Evolutionary conservation across 768 basidiomycete species (phyloP).

Genomic region (Mycena maculata): DNA sequence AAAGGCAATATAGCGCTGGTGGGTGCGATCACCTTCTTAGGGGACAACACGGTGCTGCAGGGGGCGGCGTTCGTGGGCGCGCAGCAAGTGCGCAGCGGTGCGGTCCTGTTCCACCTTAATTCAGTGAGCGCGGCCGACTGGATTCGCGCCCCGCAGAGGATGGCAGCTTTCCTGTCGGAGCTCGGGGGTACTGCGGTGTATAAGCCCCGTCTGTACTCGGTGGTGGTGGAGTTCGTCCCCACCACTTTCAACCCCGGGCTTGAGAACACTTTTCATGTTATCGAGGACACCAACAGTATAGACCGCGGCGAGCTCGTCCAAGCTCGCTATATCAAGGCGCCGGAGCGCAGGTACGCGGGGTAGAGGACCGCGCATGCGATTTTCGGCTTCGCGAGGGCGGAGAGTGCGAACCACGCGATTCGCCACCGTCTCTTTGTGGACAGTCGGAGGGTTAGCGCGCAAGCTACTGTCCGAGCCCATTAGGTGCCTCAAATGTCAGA

Average conservation of each 20-base stretch:
- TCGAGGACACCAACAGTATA: conserved; percentile 33
- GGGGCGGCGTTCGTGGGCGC: too few relatives aligned
- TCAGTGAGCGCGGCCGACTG: too few relatives aligned
- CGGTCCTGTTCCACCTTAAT: too few relatives aligned
- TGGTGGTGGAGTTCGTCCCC: conserved; percentile 40
- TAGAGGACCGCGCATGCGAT: conserved; percentile 41
- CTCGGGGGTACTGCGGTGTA: conserved; percentile 26
- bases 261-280: background rate
- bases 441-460: too few relatives aligned
- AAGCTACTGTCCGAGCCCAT: too few relatives aligned
- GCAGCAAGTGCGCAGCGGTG: too few relatives aligned
- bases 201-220: conserved; percentile 5
- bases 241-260: conserved; percentile 24
- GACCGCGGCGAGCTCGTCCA: background rate
- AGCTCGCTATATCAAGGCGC: conserved; percentile 43
- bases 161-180: conserved; percentile 15
- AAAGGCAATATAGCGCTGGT: too few relatives aligned
- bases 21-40: too few relatives aligned
- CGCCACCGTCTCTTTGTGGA: too few relatives aligned
- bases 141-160: too few relatives aligned
- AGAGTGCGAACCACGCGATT: conserved; percentile 35
- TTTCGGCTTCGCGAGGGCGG: conserved; percentile 27
- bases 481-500: too few relatives aligned
- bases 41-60: too few relatives aligned
- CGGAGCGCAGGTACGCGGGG: conserved; percentile 1